Evolutionary conservation across 805 yeast genomes (phyloP).

Genomic region (Vanderwaltozyma polyspora): DNA sequence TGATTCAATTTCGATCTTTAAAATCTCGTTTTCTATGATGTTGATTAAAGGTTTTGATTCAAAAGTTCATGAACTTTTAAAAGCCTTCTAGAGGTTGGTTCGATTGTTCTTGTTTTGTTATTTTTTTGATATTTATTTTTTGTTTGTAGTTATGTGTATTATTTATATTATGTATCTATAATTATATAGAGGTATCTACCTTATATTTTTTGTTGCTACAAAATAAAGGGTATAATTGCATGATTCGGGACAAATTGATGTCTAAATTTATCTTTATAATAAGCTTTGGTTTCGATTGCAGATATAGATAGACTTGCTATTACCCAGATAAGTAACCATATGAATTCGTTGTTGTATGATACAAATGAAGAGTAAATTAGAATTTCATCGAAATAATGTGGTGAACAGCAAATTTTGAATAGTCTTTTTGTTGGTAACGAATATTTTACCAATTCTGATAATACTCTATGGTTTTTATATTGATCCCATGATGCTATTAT

Average conservation of each 20-base stretch:
- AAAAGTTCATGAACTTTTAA: too few relatives aligned
- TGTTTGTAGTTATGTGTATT: too few relatives aligned
- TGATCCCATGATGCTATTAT: slow-evolving; percentile 23
- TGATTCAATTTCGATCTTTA: too few relatives aligned
- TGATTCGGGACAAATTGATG: slow-evolving; percentile 10
- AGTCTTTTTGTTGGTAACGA: slow-evolving; percentile 41
- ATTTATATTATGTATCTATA: too few relatives aligned
- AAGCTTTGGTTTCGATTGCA: slow-evolving; percentile 40
- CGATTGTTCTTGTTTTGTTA: too few relatives aligned
- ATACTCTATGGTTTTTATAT: slow-evolving; percentile 35
- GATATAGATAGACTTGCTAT: slow-evolving; percentile 42
- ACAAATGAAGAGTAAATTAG: slow-evolving; percentile 36
- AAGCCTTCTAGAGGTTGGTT: too few relatives aligned
- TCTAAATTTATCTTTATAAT: slow-evolving; percentile 28
- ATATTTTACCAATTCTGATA: slow-evolving; percentile 44
- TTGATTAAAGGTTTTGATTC: too few relatives aligned
- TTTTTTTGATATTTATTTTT: too few relatives aligned
- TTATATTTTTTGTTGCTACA: too few relatives aligned
- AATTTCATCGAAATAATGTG: slow-evolving; percentile 64
- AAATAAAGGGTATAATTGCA: slow-evolving; percentile 13
- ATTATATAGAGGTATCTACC: too few relatives aligned
- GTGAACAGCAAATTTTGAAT: slow-evolving; percentile 43
- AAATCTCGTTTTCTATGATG: too few relatives aligned
- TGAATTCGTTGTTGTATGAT: slow-evolving; percentile 10
- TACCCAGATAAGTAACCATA: slow-evolving; percentile 25